Percentiles rank a stretch among this genome's conserved stretches.
These are phyloP conservation scores for Phaseolus coccineus DNA, from an alignment of 331 rosid species.

Conservation along the genomic window DNA sequence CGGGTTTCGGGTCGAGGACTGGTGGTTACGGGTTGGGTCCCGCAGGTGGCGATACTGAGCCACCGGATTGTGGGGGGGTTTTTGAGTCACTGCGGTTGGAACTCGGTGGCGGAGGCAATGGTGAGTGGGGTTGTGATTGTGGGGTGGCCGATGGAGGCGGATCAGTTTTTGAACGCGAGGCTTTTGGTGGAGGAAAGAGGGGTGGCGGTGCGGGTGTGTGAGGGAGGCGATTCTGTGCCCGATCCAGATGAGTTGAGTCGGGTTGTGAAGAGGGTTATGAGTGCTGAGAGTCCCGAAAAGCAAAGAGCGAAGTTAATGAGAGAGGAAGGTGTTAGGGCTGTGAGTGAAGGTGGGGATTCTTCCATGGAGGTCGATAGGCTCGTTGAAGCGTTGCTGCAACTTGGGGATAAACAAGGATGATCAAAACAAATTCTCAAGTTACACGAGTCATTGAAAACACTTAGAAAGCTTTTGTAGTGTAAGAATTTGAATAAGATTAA, in stretches of 20 bases:
- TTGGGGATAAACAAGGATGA: constrained; percentile 8
- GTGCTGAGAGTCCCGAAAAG: neutral
- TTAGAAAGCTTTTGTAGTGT: too few species aligned
- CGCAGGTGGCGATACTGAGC: constrained; percentile 52
- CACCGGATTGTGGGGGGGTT: constrained; percentile 55
- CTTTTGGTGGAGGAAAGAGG: constrained; percentile 49
- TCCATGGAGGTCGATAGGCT: constrained; percentile 29
- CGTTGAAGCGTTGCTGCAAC: constrained; percentile 9
- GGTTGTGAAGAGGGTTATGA: neutral
- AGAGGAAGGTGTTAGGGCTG: constrained; percentile 36
- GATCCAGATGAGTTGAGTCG: constrained; percentile 41
- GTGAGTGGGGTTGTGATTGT: constrained; percentile 42
- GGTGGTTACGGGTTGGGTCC: constrained; percentile 59
- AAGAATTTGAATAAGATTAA: too few species aligned
- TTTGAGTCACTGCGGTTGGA: constrained; percentile 59
- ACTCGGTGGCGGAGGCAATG: constrained; percentile 48
- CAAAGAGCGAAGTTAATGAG: constrained; percentile 29
- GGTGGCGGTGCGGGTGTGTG: constrained; percentile 35
- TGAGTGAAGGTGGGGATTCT: constrained; percentile 37
- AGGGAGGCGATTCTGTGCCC: constrained; percentile 44
- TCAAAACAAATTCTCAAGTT: too few species aligned
- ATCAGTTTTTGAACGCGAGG: constrained; percentile 50
- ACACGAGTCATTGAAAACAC: too few species aligned
- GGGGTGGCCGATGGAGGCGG: constrained; percentile 64
- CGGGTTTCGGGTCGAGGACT: constrained; percentile 62